These are phyloP conservation scores for Leccinum olivaceopallidum DNA, from an alignment of 768 basidiomycete species.

Conservation along the genomic window DNA sequence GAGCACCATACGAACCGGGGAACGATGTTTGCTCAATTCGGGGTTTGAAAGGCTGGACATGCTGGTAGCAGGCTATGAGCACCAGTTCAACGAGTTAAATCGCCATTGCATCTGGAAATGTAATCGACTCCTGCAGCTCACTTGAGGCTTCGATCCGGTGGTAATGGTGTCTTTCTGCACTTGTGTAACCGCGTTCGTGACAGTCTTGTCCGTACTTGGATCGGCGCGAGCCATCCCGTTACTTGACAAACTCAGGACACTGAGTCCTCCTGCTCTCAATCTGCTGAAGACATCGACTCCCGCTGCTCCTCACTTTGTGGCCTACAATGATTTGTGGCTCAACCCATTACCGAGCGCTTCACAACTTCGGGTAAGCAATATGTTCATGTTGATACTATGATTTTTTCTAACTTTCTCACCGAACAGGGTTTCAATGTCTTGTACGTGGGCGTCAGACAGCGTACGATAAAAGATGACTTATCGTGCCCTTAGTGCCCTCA, in stretches of 20 bases:
- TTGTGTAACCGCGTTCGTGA: background rate
- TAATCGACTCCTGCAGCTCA: constrained; percentile 3
- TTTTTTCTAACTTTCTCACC: background rate
- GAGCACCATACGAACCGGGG: constrained; percentile 15
- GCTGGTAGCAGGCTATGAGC: constrained; percentile 81
- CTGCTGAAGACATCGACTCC: constrained; percentile 26
- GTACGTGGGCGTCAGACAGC: constrained; percentile 17
- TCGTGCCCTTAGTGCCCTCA: constrained; percentile 33
- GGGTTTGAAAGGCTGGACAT: constrained; percentile 67
- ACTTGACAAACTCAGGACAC: constrained; percentile 18
- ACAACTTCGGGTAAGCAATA: constrained; percentile 38
- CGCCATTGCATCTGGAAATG: background rate
- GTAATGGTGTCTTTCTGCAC: constrained; percentile 21
- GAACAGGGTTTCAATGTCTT: constrained; percentile 38
- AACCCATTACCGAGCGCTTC: constrained; percentile 46
- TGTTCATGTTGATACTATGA: background rate
- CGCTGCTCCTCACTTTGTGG: constrained; percentile 50
- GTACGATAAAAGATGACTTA: background rate
- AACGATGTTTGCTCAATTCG: constrained; percentile 1
- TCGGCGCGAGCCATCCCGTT: constrained; percentile 19
- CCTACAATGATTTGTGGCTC: constrained; percentile 44
- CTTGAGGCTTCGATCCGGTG: background rate
- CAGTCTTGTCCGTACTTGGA: constrained; percentile 16
- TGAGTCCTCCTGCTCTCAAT: constrained; percentile 27
- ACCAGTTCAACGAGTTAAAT: constrained; percentile 62